These are phyloP conservation scores for Aspergillus sp. DNA, from an alignment of 2,329 filamentous ascomycete genomes.

Conservation along the genomic window DNA sequence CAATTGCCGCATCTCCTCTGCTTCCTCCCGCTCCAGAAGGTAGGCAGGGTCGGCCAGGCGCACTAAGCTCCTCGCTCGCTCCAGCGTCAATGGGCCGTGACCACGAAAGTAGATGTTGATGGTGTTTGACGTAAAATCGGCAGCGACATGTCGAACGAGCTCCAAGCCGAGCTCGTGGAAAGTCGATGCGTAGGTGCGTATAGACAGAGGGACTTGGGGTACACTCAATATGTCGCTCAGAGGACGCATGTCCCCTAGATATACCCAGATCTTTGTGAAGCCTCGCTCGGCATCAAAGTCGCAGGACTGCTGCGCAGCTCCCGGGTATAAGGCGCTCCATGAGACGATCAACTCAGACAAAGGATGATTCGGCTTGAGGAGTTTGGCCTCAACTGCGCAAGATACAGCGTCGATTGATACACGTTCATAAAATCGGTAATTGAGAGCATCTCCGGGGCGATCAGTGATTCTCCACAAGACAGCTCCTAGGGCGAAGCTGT, in stretches of 20 bases:
- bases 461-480: not conserved
- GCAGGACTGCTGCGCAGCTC: not conserved
- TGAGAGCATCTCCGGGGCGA: not conserved
- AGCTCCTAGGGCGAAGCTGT: not conserved
- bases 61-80: not conserved
- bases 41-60: not conserved
- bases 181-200: not conserved
- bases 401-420: not conserved
- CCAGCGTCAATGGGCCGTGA: not conserved
- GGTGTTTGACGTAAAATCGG: not conserved
- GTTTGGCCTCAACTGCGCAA: not conserved
- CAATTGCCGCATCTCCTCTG: not conserved
- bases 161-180: not conserved
- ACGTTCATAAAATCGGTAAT: conserved; percentile 2
- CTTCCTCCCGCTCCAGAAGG: not conserved
- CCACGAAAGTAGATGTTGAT: not conserved
- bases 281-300: not conserved
- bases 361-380: not conserved
- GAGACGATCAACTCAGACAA: not conserved
- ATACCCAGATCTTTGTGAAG: not conserved
- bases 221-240: too few species aligned
- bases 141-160: not conserved
- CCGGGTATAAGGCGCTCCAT: not conserved
- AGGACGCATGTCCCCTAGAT: not conserved
- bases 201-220: not conserved